Conservation (phyloP, 164 flowering plant species). For the Cinnamomum micranthum region DNA sequence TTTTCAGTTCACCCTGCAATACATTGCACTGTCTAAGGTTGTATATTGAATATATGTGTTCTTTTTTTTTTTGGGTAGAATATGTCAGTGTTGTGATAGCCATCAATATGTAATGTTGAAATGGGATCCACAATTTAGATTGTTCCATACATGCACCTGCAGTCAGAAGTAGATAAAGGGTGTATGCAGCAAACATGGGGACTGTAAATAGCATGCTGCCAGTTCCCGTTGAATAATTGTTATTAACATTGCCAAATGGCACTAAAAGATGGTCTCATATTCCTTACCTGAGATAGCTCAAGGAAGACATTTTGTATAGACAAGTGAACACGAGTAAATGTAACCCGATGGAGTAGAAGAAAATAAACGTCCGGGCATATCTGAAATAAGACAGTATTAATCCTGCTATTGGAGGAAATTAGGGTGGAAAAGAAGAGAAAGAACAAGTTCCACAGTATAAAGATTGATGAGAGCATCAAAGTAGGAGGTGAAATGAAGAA, state of each 20-base stretch:
- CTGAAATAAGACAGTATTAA: slow-evolving; percentile 32
- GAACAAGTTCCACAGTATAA: background rate
- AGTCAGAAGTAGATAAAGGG: background rate
- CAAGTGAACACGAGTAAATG: slow-evolving; percentile 91
- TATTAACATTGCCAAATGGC: background rate
- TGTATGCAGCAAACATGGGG: background rate
- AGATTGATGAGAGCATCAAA: background rate
- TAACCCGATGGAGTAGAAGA: slow-evolving; percentile 94
- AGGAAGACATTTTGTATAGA: slow-evolving; percentile 87
- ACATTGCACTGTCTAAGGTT: background rate
- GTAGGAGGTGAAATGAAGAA: background rate
- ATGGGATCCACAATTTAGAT: background rate
- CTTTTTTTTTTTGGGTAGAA: too few species aligned
- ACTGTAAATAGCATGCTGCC: background rate
- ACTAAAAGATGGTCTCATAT: background rate
- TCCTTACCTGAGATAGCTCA: slow-evolving; percentile 77
- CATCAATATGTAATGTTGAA: background rate
- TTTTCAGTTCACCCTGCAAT: too few species aligned
- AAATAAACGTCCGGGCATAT: slow-evolving; percentile 84
- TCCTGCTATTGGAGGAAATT: background rate
- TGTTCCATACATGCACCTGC: background rate
- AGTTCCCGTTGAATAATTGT: background rate
- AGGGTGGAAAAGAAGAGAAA: background rate
- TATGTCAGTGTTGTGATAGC: background rate
- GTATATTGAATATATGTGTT: background rate